phyloP scores from a whole-genome alignment of 805 yeast genomes.

The Sungouiozyma intestinalis region DNA sequence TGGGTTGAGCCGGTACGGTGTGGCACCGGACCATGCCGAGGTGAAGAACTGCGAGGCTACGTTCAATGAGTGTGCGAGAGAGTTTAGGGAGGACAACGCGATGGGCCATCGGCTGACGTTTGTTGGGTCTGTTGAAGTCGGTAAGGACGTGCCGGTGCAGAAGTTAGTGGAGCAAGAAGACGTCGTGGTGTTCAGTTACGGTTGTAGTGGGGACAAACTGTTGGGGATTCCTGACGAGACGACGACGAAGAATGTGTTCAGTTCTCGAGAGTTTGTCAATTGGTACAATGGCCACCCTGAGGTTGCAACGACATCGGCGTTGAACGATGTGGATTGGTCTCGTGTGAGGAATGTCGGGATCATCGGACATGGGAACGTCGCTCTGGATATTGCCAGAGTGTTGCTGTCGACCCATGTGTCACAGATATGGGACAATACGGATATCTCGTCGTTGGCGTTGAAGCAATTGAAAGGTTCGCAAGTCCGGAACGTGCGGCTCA shows the following conservation, averaged over 20 bases:
- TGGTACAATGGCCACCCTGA: constrained; percentile 95
- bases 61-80: constrained; percentile 42
- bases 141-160: constrained; percentile 45
- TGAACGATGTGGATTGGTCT: constrained; percentile 46
- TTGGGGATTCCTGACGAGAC: constrained; percentile 50
- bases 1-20: constrained; percentile 88
- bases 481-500: constrained; percentile 57
- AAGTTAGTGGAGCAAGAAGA: constrained; percentile 50
- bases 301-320: constrained; percentile 22
- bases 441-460: constrained; percentile 56
- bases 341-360: constrained; percentile 58
- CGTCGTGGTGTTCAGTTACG: constrained; percentile 72
- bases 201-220: constrained; percentile 52
- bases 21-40: constrained; percentile 99
- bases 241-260: constrained; percentile 50
- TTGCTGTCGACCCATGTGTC: constrained; percentile 43
- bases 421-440: constrained; percentile 56
- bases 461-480: constrained; percentile 39
- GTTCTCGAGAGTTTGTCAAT: constrained; percentile 80
- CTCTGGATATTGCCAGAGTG: constrained; percentile 80
- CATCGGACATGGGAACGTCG: constrained; percentile 96
- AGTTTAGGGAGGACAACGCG: constrained; percentile 11
- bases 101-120: constrained; percentile 37
- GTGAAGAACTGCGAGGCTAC: constrained; percentile 74
- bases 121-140: constrained; percentile 64